A percentile compares a stretch with the other conserved stretches of the same genome.
These are phyloP conservation scores for Hermanozyma aechmeae DNA, from an alignment of 805 yeast genomes.

Conservation along the genomic window DNA sequence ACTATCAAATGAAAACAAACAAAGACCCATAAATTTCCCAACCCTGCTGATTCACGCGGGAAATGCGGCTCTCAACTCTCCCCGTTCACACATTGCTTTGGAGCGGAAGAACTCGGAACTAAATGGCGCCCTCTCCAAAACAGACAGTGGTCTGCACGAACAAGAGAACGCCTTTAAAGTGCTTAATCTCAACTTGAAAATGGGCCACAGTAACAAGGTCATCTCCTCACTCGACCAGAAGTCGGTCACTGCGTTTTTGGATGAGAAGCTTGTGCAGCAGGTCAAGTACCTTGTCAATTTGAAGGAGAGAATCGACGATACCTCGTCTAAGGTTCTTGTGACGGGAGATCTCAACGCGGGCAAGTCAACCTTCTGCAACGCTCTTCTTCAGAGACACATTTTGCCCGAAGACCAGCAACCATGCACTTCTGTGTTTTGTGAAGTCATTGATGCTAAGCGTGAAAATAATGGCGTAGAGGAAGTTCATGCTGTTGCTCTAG, in stretches of 20 bases:
- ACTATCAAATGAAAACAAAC: slow-evolving; percentile 45
- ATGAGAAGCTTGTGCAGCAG: slow-evolving; percentile 56
- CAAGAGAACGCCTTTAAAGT: slow-evolving; percentile 36
- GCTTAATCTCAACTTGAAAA: slow-evolving; percentile 51
- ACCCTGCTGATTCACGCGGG: slow-evolving; percentile 26
- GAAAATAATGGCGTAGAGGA: slow-evolving; percentile 74
- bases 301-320: slow-evolving; percentile 80
- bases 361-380: slow-evolving; percentile 91
- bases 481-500: slow-evolving; percentile 81
- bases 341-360: slow-evolving; percentile 98
- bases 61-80: slow-evolving; percentile 35
- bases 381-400: slow-evolving; percentile 64
- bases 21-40: slow-evolving; percentile 58
- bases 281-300: slow-evolving; percentile 61
- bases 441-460: slow-evolving; percentile 69
- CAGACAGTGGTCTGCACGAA: slow-evolving; percentile 3
- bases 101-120: slow-evolving; percentile 29
- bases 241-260: slow-evolving; percentile 61
- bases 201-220: slow-evolving; percentile 33
- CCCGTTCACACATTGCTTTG: slow-evolving; percentile 44
- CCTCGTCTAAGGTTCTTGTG: slow-evolving; percentile 85
- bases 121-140: slow-evolving; percentile 3
- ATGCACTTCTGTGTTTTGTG: slow-evolving; percentile 93
- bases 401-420: slow-evolving; percentile 98
- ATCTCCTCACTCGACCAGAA: slow-evolving; percentile 54